Percentiles rank a stretch among this genome's conserved stretches.
These are phyloP conservation scores for Kwoniella sp. DNA, from an alignment of 768 basidiomycete genomes.

Conservation along the genomic window DNA sequence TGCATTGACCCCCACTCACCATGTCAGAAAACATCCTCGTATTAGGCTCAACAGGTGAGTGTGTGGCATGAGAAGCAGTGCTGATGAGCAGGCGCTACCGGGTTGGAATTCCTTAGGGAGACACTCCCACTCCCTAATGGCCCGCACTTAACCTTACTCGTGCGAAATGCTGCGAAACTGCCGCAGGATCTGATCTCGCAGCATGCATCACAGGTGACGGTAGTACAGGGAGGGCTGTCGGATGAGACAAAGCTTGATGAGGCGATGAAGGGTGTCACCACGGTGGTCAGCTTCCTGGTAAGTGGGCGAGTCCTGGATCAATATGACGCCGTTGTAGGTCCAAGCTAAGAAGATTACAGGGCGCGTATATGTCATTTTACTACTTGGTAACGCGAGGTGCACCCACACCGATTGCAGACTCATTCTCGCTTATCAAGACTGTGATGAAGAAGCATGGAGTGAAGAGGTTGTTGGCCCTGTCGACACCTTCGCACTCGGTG, in stretches of 20 bases:
- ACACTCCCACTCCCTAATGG: neutral
- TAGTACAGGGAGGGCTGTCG: constrained; percentile 12
- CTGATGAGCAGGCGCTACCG: constrained; percentile 13
- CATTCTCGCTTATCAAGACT: constrained; percentile 9
- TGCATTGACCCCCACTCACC: neutral
- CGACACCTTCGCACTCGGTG: constrained; percentile 15
- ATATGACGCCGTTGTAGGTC: neutral
- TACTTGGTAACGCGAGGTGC: constrained; percentile 6
- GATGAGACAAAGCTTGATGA: constrained; percentile 12
- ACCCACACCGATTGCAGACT: constrained; percentile 18
- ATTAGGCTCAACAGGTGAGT: constrained; percentile 5
- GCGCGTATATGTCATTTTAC: constrained; percentile 11
- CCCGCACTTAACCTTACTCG: constrained; percentile 5
- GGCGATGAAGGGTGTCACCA: constrained; percentile 10
- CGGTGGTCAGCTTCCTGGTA: constrained; percentile 18
- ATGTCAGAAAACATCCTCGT: constrained; percentile 8
- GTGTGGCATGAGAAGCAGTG: neutral
- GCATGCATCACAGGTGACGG: neutral
- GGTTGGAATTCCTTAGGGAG: constrained; percentile 10
- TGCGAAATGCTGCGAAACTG: constrained; percentile 8
- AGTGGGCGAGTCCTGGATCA: neutral
- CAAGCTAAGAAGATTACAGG: no score
- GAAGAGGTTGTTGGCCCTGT: constrained; percentile 5
- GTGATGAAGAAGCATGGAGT: constrained; percentile 20
- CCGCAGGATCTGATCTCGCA: constrained; percentile 13